phyloP scores from a whole-genome alignment of 2,329 filamentous ascomycete species.

The Ceratocystis cubensis region DNA sequence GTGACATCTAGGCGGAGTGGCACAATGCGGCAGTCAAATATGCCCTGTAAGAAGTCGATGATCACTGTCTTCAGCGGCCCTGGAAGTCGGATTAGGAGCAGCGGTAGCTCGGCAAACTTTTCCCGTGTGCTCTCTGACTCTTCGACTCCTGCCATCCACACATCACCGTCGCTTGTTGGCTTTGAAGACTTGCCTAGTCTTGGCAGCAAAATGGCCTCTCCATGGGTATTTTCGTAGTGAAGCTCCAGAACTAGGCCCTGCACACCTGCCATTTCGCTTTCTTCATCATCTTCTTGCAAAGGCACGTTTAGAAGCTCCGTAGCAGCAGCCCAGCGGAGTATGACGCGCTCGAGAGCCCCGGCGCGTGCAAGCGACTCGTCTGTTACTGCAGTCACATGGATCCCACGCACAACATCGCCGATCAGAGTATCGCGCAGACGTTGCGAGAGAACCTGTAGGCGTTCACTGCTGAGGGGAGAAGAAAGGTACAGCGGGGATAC shows the following conservation, averaged over 20 bases:
- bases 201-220: constrained; percentile 40
- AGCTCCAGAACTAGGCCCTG: constrained; percentile 36
- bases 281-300: constrained; percentile 4
- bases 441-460: constrained; percentile 35
- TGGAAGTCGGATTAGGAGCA: constrained; percentile 45
- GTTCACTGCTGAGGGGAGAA: constrained; percentile 28
- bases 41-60: constrained; percentile 38
- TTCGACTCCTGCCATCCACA: not conserved
- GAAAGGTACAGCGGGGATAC: constrained; percentile 38
- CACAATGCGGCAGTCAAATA: constrained; percentile 45
- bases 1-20: constrained; percentile 39
- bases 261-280: constrained; percentile 13
- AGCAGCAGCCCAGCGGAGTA: constrained; percentile 33
- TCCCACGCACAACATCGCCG: constrained; percentile 47
- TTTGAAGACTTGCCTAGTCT: not conserved
- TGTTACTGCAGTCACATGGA: constrained; percentile 37
- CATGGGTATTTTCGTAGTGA: constrained; percentile 41
- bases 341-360: constrained; percentile 36
- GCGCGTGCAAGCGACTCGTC: constrained; percentile 31
- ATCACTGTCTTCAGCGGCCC: constrained; percentile 38
- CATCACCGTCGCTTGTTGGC: not conserved
- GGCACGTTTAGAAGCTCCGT: constrained; percentile 23
- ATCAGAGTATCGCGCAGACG: constrained; percentile 43
- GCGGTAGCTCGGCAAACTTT: constrained; percentile 37
- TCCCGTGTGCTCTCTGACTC: constrained; percentile 5